Evolutionary conservation across 2,329 filamentous ascomycete species (phyloP).

Genomic region (Sporothrix curviconia): DNA sequence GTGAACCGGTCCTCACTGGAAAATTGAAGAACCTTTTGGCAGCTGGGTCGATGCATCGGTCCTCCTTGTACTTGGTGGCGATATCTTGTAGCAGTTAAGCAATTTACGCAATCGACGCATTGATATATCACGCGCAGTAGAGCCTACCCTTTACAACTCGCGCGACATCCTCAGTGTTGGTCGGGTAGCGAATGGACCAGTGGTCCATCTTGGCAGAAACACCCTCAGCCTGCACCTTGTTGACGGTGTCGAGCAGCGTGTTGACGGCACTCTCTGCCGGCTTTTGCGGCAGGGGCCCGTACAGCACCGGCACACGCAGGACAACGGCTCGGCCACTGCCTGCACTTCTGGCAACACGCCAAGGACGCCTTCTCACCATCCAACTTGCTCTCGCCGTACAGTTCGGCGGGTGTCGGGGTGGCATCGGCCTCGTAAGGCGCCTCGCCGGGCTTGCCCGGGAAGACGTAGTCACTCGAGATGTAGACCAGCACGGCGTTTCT

Average conservation of each 20-base stretch:
- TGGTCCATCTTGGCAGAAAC: slow-evolving; percentile 72
- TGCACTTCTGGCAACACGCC: slow-evolving; percentile 39
- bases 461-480: slow-evolving; percentile 79
- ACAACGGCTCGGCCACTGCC: slow-evolving; percentile 55
- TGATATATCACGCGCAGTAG: too few species aligned
- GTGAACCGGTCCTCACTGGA: slow-evolving; percentile 80
- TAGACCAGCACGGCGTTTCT: slow-evolving; percentile 63
- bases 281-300: slow-evolving; percentile 66
- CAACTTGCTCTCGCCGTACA: slow-evolving; percentile 60
- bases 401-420: slow-evolving; percentile 63
- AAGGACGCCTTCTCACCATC: slow-evolving; percentile 59
- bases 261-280: slow-evolving; percentile 78
- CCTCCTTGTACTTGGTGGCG: slow-evolving; percentile 58
- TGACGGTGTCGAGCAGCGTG: slow-evolving; percentile 67
- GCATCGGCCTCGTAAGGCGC: slow-evolving; percentile 70
- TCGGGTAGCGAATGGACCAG: slow-evolving; percentile 78
- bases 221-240: slow-evolving; percentile 61
- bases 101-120: neutral
- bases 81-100: slow-evolving; percentile 48
- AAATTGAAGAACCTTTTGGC: slow-evolving; percentile 70
- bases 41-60: slow-evolving; percentile 43
- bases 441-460: slow-evolving; percentile 66
- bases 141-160: slow-evolving; percentile 44
- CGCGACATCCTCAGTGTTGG: slow-evolving; percentile 80
- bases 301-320: slow-evolving; percentile 75